phyloP scores from a whole-genome alignment of 768 basidiomycete species.

The Mycena galericulata region DNA sequence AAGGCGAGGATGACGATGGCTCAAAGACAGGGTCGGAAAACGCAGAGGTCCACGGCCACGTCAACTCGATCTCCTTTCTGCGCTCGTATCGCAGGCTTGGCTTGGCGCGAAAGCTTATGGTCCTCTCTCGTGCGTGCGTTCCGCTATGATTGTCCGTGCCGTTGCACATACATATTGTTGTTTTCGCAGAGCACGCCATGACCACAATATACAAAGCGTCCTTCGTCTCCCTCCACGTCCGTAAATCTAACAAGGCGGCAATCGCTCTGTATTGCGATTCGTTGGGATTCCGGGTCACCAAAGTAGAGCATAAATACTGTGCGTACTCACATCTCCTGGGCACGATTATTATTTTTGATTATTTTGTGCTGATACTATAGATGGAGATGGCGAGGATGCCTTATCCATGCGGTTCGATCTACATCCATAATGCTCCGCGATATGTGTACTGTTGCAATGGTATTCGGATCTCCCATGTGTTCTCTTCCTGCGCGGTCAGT shows the following conservation, averaged over 20 bases:
- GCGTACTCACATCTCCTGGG: slow-evolving; percentile 47
- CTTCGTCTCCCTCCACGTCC: slow-evolving; percentile 90
- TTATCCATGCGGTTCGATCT: slow-evolving; percentile 79
- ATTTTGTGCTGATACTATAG: slow-evolving; percentile 52
- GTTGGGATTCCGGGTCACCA: slow-evolving; percentile 88
- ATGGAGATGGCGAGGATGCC: slow-evolving; percentile 91
- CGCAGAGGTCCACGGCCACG: slow-evolving; percentile 82
- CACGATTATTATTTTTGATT: neutral
- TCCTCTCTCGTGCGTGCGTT: slow-evolving; percentile 82
- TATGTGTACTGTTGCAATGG: too few relatives aligned
- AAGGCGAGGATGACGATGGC: slow-evolving; percentile 65
- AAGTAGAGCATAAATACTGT: slow-evolving; percentile 94
- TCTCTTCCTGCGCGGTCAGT: too few relatives aligned
- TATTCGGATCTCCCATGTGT: too few relatives aligned
- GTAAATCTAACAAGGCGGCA: slow-evolving; percentile 95
- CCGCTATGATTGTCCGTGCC: neutral
- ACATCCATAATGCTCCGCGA: neutral
- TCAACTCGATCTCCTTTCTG: slow-evolving; percentile 96
- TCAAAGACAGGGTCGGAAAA: neutral
- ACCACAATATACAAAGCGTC: slow-evolving; percentile 81
- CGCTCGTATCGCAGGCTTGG: slow-evolving; percentile 92
- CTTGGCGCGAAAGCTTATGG: slow-evolving; percentile 93
- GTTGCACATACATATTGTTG: neutral
- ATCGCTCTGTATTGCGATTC: slow-evolving; percentile 90
- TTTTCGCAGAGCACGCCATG: too few relatives aligned